phyloP scores from a whole-genome alignment of 2,329 filamentous ascomycete genomes.

The Pseudogymnoascus sp. region DNA sequence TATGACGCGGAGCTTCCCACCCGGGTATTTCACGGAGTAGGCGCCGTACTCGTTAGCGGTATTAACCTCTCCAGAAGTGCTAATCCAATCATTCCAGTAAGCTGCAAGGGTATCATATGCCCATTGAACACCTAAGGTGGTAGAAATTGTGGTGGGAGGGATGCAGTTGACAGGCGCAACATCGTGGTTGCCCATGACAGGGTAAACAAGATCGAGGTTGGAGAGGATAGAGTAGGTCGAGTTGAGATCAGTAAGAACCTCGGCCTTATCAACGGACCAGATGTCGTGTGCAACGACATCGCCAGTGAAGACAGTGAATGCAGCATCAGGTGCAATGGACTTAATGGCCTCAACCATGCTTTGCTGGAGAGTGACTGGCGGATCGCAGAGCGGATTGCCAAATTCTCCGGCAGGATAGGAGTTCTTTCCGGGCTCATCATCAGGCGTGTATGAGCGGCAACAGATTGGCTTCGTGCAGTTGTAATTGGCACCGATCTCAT shows the following conservation, averaged over 20 bases:
- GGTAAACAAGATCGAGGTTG: slow-evolving; percentile 28
- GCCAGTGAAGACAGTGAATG: slow-evolving; percentile 30
- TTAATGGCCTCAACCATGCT: slow-evolving; percentile 34
- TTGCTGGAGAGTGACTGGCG: slow-evolving; percentile 31
- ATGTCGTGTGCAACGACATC: slow-evolving; percentile 27
- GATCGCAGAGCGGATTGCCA: slow-evolving; percentile 33
- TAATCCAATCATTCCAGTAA: slow-evolving; percentile 31
- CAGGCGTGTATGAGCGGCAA: slow-evolving; percentile 31
- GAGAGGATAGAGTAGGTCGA: slow-evolving; percentile 30
- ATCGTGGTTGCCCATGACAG: slow-evolving; percentile 35
- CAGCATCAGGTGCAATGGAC: slow-evolving; percentile 24
- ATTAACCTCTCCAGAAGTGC: slow-evolving; percentile 21
- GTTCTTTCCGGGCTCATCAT: slow-evolving; percentile 32
- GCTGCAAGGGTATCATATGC: slow-evolving; percentile 31
- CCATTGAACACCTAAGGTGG: slow-evolving; percentile 29
- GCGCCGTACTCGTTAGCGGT: slow-evolving; percentile 27
- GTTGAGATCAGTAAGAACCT: slow-evolving; percentile 30
- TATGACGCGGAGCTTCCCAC: slow-evolving; percentile 32
- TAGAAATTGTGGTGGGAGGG: slow-evolving; percentile 25
- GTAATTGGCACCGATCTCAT: slow-evolving; percentile 32
- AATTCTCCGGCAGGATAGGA: slow-evolving; percentile 31
- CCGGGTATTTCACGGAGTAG: slow-evolving; percentile 29
- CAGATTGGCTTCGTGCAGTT: slow-evolving; percentile 37
- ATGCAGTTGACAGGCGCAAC: slow-evolving; percentile 30
- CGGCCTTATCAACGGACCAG: slow-evolving; percentile 16